Evolutionary conservation across 2,329 filamentous ascomycete species (phyloP), one percentile per base, ranked within the genome.

Genomic region (Alternaria sp.): DNA sequence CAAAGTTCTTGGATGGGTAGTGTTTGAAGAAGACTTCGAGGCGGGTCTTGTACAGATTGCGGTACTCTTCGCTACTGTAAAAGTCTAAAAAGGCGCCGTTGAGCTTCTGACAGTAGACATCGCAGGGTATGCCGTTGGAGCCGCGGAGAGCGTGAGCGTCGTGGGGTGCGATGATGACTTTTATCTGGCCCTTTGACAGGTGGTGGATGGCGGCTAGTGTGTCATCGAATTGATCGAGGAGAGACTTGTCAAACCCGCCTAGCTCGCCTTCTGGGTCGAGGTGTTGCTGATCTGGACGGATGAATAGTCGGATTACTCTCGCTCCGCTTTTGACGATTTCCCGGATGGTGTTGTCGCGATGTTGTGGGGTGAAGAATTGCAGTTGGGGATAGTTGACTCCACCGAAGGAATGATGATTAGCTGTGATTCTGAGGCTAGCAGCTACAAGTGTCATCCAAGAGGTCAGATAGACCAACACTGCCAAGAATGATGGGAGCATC

Each of bases 131-230:
- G 24, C 67, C 64, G n/a, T 76, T 74, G 2, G 68, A 59, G 3
- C 66, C 72, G 4, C 71, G 64, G 26, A 77, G 69, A 3, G 72
- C 72, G 54, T 75, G 72, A 4, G 73, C 69, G 53, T 77, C 71
- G 45, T 77, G 74, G 0, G 74, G 74, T 28, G 67, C 72, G 21
- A 77, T 73, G 23, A 77, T 74, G 51, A 77, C 74, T 57, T 77
- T 77, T 39, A 73, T 58, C 34, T 72, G 66, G 17, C 74, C 74
- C 52, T 74, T 72, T 0, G 73, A 76, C 13, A 77, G 63, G 4
- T 66, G 70, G 54, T 77, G 71, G 14, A 77, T 72, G 10, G 73
- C 73, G 14, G 74, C 74, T 28, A 77, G 50, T 9, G 71, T 72
- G 37, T 77, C 73, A 46, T 76, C 74, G 36, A 75, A 71, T 45